phyloP scores from a whole-genome alignment of 2,329 filamentous ascomycete genomes.

The Torrubiella hemipterigena region DNA sequence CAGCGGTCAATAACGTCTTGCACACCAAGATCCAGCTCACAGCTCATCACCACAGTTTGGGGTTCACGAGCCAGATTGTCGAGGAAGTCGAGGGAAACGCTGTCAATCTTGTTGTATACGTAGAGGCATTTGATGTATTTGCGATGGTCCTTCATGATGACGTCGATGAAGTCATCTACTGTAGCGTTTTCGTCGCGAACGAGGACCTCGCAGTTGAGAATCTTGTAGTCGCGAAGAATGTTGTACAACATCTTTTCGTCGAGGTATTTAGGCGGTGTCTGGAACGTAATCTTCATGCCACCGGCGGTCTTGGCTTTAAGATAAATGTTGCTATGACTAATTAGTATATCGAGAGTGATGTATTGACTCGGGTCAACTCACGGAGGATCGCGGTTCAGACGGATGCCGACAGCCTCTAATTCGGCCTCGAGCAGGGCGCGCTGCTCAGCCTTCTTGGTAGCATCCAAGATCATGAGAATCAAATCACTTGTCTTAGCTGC shows the following conservation, averaged over 20 bases:
- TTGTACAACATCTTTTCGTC: slow-evolving; percentile 99
- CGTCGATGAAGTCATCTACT: slow-evolving; percentile 96
- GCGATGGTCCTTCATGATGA: slow-evolving; percentile 97
- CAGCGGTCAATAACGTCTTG: slow-evolving; percentile 88
- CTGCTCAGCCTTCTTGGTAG: slow-evolving; percentile 93
- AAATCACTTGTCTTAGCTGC: slow-evolving; percentile 97
- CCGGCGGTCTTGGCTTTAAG: slow-evolving; percentile 91
- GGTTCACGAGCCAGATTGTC: slow-evolving; percentile 87
- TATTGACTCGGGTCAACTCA: slow-evolving; percentile 28
- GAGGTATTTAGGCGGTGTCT: slow-evolving; percentile 73
- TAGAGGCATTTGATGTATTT: slow-evolving; percentile 95
- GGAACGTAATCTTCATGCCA: slow-evolving; percentile 98
- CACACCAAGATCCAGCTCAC: slow-evolving; percentile 88
- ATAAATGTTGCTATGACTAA: slow-evolving; percentile 70
- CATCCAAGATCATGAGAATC: slow-evolving; percentile 93
- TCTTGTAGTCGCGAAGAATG: slow-evolving; percentile 96
- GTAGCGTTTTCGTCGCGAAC: slow-evolving; percentile 91
- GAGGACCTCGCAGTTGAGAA: slow-evolving; percentile 93
- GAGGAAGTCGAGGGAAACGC: slow-evolving; percentile 83
- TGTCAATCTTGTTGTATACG: slow-evolving; percentile 99
- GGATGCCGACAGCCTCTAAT: slow-evolving; percentile 87
- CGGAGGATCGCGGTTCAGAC: slow-evolving; percentile 84
- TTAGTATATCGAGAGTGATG: neutral
- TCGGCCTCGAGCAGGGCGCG: slow-evolving; percentile 81
- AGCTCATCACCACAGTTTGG: slow-evolving; percentile 93